Evolutionary conservation across 116 monocot species (phyloP), one percentile per base, ranked within the genome.

Genomic region (Zostera marina): DNA sequence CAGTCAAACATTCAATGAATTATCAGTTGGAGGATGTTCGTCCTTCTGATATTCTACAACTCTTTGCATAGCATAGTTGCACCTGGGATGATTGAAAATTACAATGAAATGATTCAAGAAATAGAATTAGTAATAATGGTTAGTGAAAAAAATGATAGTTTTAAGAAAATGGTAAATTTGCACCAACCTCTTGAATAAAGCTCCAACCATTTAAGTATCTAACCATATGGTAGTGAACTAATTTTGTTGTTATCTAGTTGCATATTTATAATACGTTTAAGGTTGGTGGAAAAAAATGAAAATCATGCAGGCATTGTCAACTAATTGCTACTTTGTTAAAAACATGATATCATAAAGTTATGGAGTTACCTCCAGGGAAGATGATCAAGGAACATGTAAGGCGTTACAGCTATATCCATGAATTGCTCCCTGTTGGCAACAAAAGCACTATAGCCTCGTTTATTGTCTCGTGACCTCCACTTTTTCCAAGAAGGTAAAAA

Each of bases 341-440:
- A 21, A 59, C 8, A 26, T 14, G 9, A 42, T 16, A 58, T 21
- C 19, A 16, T 41, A n/a, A 22, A 43, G 59, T 5, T n/a, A n/a
- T n/a, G n/a, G 15, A 59, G 20, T 54, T 87, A 99, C 91, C 98
- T 90, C 98, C 98, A 99, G 6, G 98, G 98, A 38, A 99, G 73
- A 72, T 99, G 98, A 75, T 99, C 98, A 49, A 86, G 83, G 44
- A 99, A 99, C 98, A 99, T 87, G 67, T 66, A 83, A 16, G 91
- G 91, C 9, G 86, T 72, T 7, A 99, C 77, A 41, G 73, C 22
- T 21, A 99, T 78, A 66, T 99, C 87, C 58, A 63, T 81, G 69
- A 99, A 99, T 44, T 58, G 66, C 41, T 99, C 81, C 42, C 91
- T 81, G 3, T 71, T 71, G 48, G 98, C 78, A 3, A 99, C 25